Percentiles rank a stretch among this genome's conserved stretches.
phyloP scores from a whole-genome alignment of 306 rosid genomes.

The Cotoneaster glaucophyllus region DNA sequence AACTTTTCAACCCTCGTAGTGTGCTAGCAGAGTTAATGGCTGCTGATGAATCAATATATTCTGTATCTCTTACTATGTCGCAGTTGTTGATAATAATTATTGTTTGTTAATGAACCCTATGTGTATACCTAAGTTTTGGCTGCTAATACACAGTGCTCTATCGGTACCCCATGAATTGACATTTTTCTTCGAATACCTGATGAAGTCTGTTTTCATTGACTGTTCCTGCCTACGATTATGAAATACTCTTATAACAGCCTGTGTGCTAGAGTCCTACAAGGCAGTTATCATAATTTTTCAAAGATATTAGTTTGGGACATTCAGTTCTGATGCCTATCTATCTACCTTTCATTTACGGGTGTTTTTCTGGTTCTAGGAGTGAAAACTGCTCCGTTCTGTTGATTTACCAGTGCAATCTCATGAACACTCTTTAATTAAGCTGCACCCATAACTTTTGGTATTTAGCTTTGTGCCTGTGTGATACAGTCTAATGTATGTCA shows the following conservation, averaged over 20 bases:
- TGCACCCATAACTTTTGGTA: neutral
- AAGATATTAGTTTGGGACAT: neutral
- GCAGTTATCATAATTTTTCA: neutral
- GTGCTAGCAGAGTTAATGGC: neutral
- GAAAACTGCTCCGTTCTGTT: neutral
- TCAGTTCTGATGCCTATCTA: neutral
- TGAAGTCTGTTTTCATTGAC: neutral
- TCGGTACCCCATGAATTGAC: neutral
- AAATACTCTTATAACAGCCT: neutral
- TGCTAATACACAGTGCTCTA: neutral
- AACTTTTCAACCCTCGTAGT: conserved; percentile 1
- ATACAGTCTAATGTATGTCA: neutral
- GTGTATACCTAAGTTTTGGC: neutral
- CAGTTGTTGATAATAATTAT: neutral
- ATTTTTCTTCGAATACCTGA: neutral
- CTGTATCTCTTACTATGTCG: neutral
- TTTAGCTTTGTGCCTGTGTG: neutral
- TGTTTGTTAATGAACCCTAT: neutral
- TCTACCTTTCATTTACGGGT: neutral
- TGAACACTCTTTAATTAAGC: neutral
- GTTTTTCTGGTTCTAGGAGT: neutral
- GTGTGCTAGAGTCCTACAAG: neutral
- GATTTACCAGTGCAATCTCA: neutral
- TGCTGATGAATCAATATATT: neutral
- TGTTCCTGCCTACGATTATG: neutral